Conservation (phyloP, 2,329 filamentous ascomycete species). For the Colletotrichum coccodes region DNA sequence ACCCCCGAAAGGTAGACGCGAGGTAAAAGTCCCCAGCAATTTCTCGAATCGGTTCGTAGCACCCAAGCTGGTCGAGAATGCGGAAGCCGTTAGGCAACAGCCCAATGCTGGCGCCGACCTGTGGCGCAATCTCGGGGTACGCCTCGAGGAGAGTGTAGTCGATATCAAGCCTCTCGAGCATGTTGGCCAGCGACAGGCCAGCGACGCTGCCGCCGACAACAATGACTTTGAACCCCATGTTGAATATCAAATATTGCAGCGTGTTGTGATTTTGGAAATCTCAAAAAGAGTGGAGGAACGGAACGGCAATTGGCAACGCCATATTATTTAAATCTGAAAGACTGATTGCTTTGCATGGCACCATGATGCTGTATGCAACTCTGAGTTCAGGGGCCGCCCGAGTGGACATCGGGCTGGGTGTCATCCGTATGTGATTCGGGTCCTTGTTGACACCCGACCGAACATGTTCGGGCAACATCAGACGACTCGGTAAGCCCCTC, state of each 20-base stretch:
- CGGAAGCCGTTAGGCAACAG: conserved; percentile 52
- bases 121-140: conserved; percentile 51
- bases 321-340: not conserved
- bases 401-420: not conserved
- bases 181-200: conserved; percentile 47
- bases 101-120: conserved; percentile 58
- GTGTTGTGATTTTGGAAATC: not conserved
- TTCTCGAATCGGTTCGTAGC: conserved; percentile 40
- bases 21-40: conserved; percentile 32
- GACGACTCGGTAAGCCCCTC: not conserved
- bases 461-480: not conserved
- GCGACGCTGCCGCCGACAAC: conserved; percentile 61
- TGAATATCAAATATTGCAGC: not conserved
- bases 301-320: no score
- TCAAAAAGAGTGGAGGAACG: not conserved
- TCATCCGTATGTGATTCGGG: not conserved
- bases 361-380: not conserved
- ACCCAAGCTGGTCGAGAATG: conserved; percentile 59
- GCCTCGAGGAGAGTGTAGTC: conserved; percentile 61
- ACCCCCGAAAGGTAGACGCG: not conserved
- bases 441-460: conserved; percentile 10
- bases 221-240: conserved; percentile 48
- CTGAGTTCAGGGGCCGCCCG: not conserved
- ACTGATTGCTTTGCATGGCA: not conserved
- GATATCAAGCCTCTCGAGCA: conserved; percentile 55